A percentile compares a stretch with the other conserved stretches of the same genome.
These are phyloP conservation scores for Cucurbita maxima DNA, from an alignment of 306 rosid genomes.

Conservation along the genomic window DNA sequence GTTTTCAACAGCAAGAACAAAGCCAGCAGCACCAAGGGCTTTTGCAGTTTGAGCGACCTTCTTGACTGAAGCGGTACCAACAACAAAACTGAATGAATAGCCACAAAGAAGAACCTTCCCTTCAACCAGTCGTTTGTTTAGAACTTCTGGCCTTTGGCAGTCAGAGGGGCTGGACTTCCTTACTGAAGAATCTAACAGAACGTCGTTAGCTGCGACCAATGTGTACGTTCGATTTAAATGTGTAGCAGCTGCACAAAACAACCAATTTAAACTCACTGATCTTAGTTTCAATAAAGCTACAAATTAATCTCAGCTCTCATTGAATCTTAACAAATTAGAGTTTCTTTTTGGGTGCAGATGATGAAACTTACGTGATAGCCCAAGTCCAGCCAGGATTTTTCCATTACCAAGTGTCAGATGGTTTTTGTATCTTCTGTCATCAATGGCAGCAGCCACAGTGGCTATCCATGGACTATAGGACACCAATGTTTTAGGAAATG, in stretches of 20 bases:
- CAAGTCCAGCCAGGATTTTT: slow-evolving; percentile 75
- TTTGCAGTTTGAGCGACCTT: slow-evolving; percentile 87
- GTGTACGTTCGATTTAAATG: slow-evolving; percentile 56
- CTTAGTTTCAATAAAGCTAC: neutral
- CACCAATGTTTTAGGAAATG: slow-evolving; percentile 88
- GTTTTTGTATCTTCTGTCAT: slow-evolving; percentile 96
- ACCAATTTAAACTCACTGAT: neutral
- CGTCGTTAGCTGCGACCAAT: slow-evolving; percentile 93
- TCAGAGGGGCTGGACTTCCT: slow-evolving; percentile 76
- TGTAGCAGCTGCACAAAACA: slow-evolving; percentile 59
- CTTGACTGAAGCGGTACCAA: slow-evolving; percentile 71
- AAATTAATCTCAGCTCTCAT: neutral
- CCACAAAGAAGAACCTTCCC: slow-evolving; percentile 98
- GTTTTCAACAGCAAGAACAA: slow-evolving; percentile 91
- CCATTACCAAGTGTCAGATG: slow-evolving; percentile 92
- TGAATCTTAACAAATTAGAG: neutral
- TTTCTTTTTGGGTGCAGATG: neutral
- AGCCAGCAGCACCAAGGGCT: slow-evolving; percentile 92
- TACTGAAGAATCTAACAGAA: slow-evolving; percentile 75
- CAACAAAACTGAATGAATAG: slow-evolving; percentile 89
- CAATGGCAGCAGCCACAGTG: slow-evolving; percentile 93
- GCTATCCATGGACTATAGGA: slow-evolving; percentile 99
- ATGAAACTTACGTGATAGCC: slow-evolving; percentile 78
- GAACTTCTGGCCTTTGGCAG: slow-evolving; percentile 86
- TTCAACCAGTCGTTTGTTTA: slow-evolving; percentile 74